Evolutionary conservation across 768 basidiomycete species (phyloP), one percentile per base, ranked within the genome.

Genomic region (Hydnomerulius pinastri): DNA sequence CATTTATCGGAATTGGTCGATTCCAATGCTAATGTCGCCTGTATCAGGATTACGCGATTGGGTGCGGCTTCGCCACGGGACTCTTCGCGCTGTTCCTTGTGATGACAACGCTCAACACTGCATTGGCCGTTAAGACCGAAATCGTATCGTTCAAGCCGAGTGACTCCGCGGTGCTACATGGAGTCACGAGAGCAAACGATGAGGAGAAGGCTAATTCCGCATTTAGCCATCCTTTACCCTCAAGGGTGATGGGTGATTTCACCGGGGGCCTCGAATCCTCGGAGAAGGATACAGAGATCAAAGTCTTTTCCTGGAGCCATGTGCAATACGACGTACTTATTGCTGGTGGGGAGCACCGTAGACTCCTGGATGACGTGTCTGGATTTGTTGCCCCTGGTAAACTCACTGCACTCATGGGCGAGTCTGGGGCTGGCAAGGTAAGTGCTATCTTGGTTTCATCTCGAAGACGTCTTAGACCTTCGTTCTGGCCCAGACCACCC

Each of bases 281-380:
- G n/a, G 77, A 73, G 53, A 35, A 18, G 7, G 15, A 27, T 15
- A 37, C 2, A 17, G 23, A 2, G 71, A 69, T 62, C n/a, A 76
- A 85, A 51, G 72, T 85, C 3, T 93, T 95, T 69, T 89, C 91
- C 1, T 95, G 90, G 90, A 77, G 82, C 43, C 71, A 83, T 51
- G 57, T 92, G 41, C 72, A 74, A 49, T 94, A 93, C 64, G 77
- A 76, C 39, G 83, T 92, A 2, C 76, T 78, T 2, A 58, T 68
- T 37, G 41, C 55, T 0, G 60, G 61, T 29, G 66, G 64, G 10
- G 46, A 51, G 1, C 73, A 82, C 24, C 71, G 78, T 17, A 69
- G 60, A 23, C 62, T 80, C 0, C 67, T 80, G 20, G 70, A 78
- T 57, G 62, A 75, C 41, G 71, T 80, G 15, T 73, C 71, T 36